A percentile compares a stretch with the other conserved stretches of the same genome.
Evolutionary conservation across 2,329 filamentous ascomycete species (phyloP).

Genomic region (Volutella citrinella): DNA sequence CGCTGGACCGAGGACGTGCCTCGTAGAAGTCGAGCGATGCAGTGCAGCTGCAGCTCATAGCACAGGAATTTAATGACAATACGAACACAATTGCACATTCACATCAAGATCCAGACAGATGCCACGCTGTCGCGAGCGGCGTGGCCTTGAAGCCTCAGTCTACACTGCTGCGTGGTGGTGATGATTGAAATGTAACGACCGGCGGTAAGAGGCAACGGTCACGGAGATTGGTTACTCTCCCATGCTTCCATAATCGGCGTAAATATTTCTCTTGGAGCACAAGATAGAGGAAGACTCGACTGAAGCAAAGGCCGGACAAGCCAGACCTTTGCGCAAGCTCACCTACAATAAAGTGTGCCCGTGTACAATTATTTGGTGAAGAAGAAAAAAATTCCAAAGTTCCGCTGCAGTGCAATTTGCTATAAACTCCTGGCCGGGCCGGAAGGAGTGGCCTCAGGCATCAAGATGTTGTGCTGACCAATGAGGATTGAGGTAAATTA

Average conservation of each 20-base stretch:
- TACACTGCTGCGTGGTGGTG: no score
- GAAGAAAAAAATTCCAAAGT: conserved; percentile 28
- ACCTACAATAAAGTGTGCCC: conserved; percentile 72
- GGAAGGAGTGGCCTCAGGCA: conserved; percentile 36
- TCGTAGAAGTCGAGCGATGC: conserved; percentile 71
- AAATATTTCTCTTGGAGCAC: conserved; percentile 58
- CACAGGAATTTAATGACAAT: conserved; percentile 4
- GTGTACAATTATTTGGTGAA: conserved; percentile 59
- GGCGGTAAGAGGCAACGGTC: conserved; percentile 70
- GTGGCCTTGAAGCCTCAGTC: no score
- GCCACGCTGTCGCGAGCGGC: no score
- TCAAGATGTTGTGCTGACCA: conserved; percentile 27
- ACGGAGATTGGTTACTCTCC: conserved; percentile 56
- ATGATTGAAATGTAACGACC: conserved; percentile 58
- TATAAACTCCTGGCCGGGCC: conserved; percentile 10
- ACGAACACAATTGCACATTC: no score
- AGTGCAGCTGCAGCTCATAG: conserved; percentile 93
- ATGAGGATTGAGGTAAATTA: conserved; percentile 44
- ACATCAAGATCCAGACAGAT: no score
- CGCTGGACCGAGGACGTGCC: conserved; percentile 87
- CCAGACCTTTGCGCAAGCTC: conserved; percentile 51
- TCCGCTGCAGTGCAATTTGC: conserved; percentile 17
- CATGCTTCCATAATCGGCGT: conserved; percentile 73
- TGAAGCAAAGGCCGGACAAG: conserved; percentile 38
- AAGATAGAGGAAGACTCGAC: conserved; percentile 72